These are phyloP conservation scores for Trichoderma citrinoviride DNA, from an alignment of 2,329 filamentous ascomycete genomes.

Conservation along the genomic window DNA sequence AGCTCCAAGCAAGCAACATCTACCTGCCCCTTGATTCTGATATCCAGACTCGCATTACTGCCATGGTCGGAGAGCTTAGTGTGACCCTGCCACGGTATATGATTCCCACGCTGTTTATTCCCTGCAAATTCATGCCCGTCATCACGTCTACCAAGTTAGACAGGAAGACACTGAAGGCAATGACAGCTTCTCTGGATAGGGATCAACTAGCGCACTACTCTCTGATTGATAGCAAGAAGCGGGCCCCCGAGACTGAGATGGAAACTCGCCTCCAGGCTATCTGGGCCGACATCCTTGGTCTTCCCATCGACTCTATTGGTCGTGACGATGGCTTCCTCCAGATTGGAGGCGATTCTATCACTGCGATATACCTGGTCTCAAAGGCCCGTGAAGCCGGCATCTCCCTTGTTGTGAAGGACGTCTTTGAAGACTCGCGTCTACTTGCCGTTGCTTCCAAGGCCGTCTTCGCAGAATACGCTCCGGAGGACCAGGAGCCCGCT, in stretches of 20 bases:
- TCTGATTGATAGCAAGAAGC: not conserved
- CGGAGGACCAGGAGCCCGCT: not conserved
- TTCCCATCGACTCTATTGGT: slow-evolving; percentile 19
- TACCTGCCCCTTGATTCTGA: slow-evolving; percentile 1
- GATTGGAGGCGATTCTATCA: slow-evolving; percentile 25
- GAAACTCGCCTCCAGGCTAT: slow-evolving; percentile 24
- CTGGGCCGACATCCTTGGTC: slow-evolving; percentile 24
- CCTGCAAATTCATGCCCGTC: slow-evolving; percentile 38
- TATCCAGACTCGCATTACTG: not conserved
- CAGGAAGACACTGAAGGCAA: not conserved
- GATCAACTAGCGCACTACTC: not conserved
- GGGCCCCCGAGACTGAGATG: slow-evolving; percentile 15
- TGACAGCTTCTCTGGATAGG: not conserved
- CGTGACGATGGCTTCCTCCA: slow-evolving; percentile 24
- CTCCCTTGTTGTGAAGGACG: slow-evolving; percentile 17
- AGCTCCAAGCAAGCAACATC: not conserved
- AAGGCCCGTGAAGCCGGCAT: slow-evolving; percentile 18
- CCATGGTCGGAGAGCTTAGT: not conserved
- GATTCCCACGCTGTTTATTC: slow-evolving; percentile 43
- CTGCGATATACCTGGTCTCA: slow-evolving; percentile 22
- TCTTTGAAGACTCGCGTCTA: slow-evolving; percentile 24
- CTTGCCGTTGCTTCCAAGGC: slow-evolving; percentile 16
- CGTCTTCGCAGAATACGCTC: not conserved
- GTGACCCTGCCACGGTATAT: slow-evolving; percentile 37
- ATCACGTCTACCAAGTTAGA: slow-evolving; percentile 20